Evolutionary conservation across 169 alveolate species (phyloP).

Genomic region (Plasmodium cynomolgi): DNA sequence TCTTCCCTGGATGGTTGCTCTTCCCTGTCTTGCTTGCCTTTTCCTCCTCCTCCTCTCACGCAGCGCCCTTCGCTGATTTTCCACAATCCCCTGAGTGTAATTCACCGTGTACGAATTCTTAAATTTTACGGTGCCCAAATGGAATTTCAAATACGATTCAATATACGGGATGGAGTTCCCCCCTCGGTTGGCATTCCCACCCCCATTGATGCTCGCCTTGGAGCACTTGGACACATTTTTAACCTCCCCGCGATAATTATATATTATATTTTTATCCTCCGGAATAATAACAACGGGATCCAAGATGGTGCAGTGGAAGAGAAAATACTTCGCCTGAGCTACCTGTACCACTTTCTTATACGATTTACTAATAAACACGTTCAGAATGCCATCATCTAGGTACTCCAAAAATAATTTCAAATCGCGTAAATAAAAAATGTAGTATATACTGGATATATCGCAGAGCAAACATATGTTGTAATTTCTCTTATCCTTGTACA

Average conservation of each 20-base stretch:
- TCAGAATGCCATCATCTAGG: slow-evolving; percentile 88
- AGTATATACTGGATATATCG: slow-evolving; percentile 78
- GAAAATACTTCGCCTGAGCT: slow-evolving; percentile 79
- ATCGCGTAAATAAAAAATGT: slow-evolving; percentile 86
- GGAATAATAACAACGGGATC: slow-evolving; percentile 75
- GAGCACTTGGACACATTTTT: slow-evolving; percentile 19
- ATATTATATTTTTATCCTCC: slow-evolving; percentile 75
- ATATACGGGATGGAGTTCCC: slow-evolving; percentile 57
- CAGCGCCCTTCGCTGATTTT: slow-evolving; percentile 20
- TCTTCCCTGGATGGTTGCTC: not conserved
- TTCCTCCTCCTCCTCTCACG: not conserved
- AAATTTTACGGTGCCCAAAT: slow-evolving; percentile 31
- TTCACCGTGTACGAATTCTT: slow-evolving; percentile 59
- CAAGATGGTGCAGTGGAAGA: slow-evolving; percentile 37
- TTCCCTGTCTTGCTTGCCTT: not conserved
- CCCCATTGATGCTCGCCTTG: not conserved
- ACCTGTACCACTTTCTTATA: slow-evolving; percentile 87
- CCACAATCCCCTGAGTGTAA: slow-evolving; percentile 15
- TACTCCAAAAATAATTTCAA: slow-evolving; percentile 83
- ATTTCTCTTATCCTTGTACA: slow-evolving; percentile 60
- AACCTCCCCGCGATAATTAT: slow-evolving; percentile 59
- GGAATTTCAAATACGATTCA: slow-evolving; percentile 69
- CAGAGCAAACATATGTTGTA: slow-evolving; percentile 78
- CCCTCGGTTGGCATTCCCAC: not conserved
- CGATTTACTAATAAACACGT: slow-evolving; percentile 86